phyloP scores from a whole-genome alignment of 352 stramenopile species.

The Pythium guiyangense region DNA sequence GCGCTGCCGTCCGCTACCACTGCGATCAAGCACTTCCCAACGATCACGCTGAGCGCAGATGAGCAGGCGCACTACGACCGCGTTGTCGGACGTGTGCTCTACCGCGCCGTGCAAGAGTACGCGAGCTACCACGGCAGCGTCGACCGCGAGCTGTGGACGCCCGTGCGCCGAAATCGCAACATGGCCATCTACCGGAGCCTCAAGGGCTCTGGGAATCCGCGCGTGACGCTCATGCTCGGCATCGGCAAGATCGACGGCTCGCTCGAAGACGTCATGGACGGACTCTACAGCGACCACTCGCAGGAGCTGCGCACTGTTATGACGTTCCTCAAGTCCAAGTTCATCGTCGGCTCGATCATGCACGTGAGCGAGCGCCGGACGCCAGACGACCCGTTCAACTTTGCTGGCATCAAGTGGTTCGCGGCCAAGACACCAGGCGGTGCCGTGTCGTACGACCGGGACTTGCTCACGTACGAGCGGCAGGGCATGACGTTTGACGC shows the following conservation, averaged over 20 bases:
- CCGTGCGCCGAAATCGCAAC: conserved; percentile 12
- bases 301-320: conserved; percentile 25
- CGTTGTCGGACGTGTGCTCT: conserved; percentile 14
- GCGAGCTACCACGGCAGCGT: conserved; percentile 9
- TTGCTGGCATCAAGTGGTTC: conserved; percentile 46
- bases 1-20: not conserved
- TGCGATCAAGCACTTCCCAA: conserved; percentile 13
- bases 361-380: conserved; percentile 24
- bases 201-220: conserved; percentile 7
- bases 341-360: conserved; percentile 28
- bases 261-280: conserved; percentile 33
- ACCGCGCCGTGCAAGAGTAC: conserved; percentile 14
- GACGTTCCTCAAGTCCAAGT: conserved; percentile 24
- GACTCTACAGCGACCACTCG: conserved; percentile 34
- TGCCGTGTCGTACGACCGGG: conserved; percentile 18
- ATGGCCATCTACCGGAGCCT: conserved; percentile 16
- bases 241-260: conserved; percentile 5
- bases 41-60: conserved; percentile 13
- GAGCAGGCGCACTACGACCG: conserved; percentile 19
- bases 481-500: conserved; percentile 29
- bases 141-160: conserved; percentile 9
- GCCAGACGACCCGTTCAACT: conserved; percentile 26
- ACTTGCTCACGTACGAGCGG: conserved; percentile 39
- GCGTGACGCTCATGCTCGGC: conserved; percentile 8
- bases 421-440: conserved; percentile 24